These are phyloP conservation scores for Sugiyamaella sp. DNA, from an alignment of 1,139 yeast genomes.

Conservation along the genomic window DNA sequence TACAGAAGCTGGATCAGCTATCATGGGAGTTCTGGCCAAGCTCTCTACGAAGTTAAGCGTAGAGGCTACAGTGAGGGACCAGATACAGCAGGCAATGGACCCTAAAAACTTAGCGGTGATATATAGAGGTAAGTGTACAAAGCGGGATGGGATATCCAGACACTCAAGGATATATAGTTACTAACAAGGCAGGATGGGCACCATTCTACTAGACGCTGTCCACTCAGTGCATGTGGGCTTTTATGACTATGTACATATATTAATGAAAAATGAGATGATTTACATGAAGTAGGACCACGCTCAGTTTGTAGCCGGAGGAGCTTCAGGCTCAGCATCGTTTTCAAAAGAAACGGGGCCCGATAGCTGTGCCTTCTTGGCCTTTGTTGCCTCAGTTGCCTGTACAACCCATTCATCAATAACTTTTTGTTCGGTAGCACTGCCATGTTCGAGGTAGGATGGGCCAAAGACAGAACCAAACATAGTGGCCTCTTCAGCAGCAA, in stretches of 20 bases:
- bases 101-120: conserved; percentile 69
- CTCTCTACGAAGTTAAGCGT: conserved; percentile 72
- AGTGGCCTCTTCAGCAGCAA: conserved; percentile 78
- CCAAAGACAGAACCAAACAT: conserved; percentile 84
- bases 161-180: neutral
- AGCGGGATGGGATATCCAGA: neutral
- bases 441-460: conserved; percentile 62
- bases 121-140: conserved; percentile 89
- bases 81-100: conserved; percentile 76
- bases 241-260: conserved; percentile 12
- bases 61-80: conserved; percentile 82
- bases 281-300: neutral
- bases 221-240: neutral
- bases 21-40: conserved; percentile 71
- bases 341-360: conserved; percentile 24
- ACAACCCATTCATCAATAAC: conserved; percentile 72
- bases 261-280: neutral
- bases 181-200: conserved; percentile 30
- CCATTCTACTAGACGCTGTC: conserved; percentile 26
- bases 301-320: conserved; percentile 3
- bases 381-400: conserved; percentile 54
- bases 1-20: conserved; percentile 80
- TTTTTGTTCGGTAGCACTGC: conserved; percentile 70
- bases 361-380: conserved; percentile 33
- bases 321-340: conserved; percentile 16